Conservation (phyloP, 768 basidiomycete genomes). For the Daedaleopsis sinensis region DNA sequence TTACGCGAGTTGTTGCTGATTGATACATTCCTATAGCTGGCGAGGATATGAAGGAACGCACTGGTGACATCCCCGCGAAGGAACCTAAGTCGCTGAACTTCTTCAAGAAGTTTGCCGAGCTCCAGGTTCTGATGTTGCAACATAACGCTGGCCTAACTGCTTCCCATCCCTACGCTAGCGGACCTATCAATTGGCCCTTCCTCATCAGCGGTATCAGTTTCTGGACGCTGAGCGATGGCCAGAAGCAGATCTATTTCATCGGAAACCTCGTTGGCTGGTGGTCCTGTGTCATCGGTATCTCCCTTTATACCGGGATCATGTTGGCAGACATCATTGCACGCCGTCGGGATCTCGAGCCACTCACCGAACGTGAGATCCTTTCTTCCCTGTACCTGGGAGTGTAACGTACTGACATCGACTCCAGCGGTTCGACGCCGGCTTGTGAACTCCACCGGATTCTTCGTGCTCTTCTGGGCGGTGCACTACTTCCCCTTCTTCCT, state of each 20-base stretch:
- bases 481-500: conserved; percentile 98
- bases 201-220: conserved; percentile 95
- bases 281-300: conserved; percentile 84
- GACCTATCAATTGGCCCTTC: conserved; percentile 99
- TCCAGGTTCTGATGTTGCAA: conserved; percentile 94
- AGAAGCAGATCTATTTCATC: conserved; percentile 95
- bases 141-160: conserved; percentile 99
- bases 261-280: conserved; percentile 97
- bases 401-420: not conserved
- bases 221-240: conserved; percentile 87
- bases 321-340: conserved; percentile 89
- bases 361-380: conserved; percentile 74
- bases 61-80: conserved; percentile 54
- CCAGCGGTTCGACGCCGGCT: conserved; percentile 90
- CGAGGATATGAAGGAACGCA: conserved; percentile 59
- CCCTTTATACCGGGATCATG: conserved; percentile 88
- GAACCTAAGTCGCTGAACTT: conserved; percentile 85
- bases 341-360: conserved; percentile 80
- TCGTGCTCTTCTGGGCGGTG: conserved; percentile 90
- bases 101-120: conserved; percentile 91
- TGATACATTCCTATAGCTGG: conserved; percentile 41
- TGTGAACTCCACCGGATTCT: conserved; percentile 96
- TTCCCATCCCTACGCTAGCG: conserved; percentile 95
- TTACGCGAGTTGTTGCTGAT: conserved; percentile 1
- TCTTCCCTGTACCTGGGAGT: not conserved